Evolutionary conservation across 176 grass and related monocot species (phyloP).

Genomic region (Oryza rufipogon): DNA sequence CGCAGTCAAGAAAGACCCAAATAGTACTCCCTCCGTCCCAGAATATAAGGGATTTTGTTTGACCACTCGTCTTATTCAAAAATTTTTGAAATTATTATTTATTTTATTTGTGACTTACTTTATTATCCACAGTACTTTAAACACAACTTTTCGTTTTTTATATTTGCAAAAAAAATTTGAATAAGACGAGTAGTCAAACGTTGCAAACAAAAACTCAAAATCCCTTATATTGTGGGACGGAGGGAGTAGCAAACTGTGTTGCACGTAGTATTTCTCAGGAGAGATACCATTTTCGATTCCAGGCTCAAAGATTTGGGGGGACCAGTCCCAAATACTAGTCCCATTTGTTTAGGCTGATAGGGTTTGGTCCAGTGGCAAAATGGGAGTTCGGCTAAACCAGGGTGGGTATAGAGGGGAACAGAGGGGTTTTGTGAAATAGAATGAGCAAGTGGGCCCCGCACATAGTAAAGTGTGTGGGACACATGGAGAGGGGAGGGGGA

Average conservation of each 20-base stretch:
- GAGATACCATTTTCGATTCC: slow-evolving; percentile 30
- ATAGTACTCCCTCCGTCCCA: too few relatives aligned
- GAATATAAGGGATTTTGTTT: too few relatives aligned
- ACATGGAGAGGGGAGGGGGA: not conserved
- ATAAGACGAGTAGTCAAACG: too few relatives aligned
- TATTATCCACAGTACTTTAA: too few relatives aligned
- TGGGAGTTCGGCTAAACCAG: not conserved
- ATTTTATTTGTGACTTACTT: too few relatives aligned
- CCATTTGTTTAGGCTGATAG: not conserved
- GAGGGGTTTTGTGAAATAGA: not conserved
- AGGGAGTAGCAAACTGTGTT: too few relatives aligned
- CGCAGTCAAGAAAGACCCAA: not conserved
- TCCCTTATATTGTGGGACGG: too few relatives aligned
- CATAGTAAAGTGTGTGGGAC: slow-evolving; percentile 45
- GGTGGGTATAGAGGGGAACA: not conserved
- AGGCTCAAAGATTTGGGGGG: slow-evolving; percentile 41
- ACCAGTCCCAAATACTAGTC: slow-evolving; percentile 10
- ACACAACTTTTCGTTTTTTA: too few relatives aligned
- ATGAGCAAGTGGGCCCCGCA: slow-evolving; percentile 37
- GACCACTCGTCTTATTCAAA: too few relatives aligned
- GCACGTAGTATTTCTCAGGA: slow-evolving; percentile 7
- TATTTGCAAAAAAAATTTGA: too few relatives aligned
- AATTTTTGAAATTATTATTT: too few relatives aligned
- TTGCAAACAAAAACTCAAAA: too few relatives aligned
- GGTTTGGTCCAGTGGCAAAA: not conserved